Base-by-base conservation (phyloP, 371 early-diverging fungal species). In the Rhizopus arrhizus region DNA sequence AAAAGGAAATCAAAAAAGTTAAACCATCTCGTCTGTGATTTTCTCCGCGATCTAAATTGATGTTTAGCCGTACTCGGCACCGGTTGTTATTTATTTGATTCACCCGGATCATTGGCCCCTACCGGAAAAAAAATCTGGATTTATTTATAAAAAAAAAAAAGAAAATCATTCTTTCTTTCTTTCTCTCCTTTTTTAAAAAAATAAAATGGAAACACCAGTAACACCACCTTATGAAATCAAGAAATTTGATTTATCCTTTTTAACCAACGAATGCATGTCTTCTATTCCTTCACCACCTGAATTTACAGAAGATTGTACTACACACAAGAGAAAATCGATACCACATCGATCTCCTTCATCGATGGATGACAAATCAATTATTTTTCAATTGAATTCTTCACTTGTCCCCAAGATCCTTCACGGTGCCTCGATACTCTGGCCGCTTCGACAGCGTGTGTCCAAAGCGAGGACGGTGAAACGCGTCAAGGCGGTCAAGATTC, bases 211-310 rank as follows among this genome's bases (percentile, higher is more conserved):
- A 38, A 42, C 67, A 56, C 68, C 71, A 28, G 61, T 55, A 28
- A 64, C 71, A 34, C 70, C 70, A 45, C 70, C 70, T 32, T 70
- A 66, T 50, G 70, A 70, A 15, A 66, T 50, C 34, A 62, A 69
- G 7, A 56, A 61, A 15, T 52, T 47, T 47, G 42, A 55, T 51
- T 40, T 51, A 40, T 66, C 29, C 10, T 56, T 54, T 22, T 2
- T 31, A 8, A 29, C 10, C 41, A 59, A 59, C 34, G 33, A 52
- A 45, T 33, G 35, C 6, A 13, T 42, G 32, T 35, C 49, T 10
- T 60, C 71, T 10, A 64, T 70, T 56, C 63, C 61, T 15, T 73
- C 77, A 15, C 77, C 77, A 32, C 74, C 74, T 15, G 74, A 74
- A 33, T 45, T 58, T n/a, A 32, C 53, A 32, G 13, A 22, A 47